Conservation (phyloP, 2,329 filamentous ascomycete genomes). For the Botrytis aclada region DNA sequence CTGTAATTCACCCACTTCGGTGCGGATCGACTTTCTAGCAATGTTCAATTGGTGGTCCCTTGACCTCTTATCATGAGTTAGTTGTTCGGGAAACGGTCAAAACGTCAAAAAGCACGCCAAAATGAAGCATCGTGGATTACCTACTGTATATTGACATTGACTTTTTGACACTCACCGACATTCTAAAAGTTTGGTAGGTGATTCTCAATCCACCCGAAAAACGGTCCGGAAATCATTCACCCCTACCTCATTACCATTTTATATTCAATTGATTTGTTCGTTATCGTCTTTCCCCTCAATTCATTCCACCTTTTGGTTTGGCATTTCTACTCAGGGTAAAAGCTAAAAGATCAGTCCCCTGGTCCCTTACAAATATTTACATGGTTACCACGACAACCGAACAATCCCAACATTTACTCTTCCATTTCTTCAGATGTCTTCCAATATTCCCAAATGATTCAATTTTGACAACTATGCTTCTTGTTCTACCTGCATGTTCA, state of each 20-base stretch:
- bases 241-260: background rate
- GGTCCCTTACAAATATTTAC: background rate
- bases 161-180: conserved; percentile 11
- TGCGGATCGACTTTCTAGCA: no score
- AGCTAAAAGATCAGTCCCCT: background rate
- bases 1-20: no score
- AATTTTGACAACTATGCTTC: background rate
- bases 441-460: background rate
- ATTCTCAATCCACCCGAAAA: background rate
- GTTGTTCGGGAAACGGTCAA: background rate
- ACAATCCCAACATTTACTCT: background rate
- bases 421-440: background rate
- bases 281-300: background rate
- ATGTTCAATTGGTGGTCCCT: background rate
- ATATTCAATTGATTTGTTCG: background rate
- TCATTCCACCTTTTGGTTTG: conserved; percentile 1
- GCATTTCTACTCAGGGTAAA: background rate
- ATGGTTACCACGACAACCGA: conserved; percentile 9
- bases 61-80: background rate
- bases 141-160: background rate
- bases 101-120: background rate
- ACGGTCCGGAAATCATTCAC: background rate
- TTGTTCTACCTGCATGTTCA: background rate
- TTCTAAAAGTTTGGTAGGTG: background rate
- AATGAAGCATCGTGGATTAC: background rate